phyloP scores from a whole-genome alignment of 2,329 filamentous ascomycete species.

The Penicillium sp. region DNA sequence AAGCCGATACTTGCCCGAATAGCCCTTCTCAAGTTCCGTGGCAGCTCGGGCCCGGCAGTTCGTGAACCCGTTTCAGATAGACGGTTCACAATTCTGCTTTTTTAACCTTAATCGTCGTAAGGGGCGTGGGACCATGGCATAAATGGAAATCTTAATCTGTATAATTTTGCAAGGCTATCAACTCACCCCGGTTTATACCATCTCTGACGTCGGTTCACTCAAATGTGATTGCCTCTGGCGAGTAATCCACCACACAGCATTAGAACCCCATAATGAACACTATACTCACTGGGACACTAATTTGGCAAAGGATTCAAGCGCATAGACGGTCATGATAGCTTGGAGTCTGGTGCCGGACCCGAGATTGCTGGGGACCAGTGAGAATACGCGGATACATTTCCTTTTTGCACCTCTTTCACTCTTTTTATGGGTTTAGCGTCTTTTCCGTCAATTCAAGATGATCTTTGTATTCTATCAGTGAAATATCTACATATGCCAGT shows the following conservation, averaged over 20 bases:
- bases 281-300: background rate
- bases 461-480: constrained; percentile 6
- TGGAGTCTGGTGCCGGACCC: background rate
- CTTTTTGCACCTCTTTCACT: background rate
- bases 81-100: background rate
- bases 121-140: background rate
- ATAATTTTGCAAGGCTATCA: background rate
- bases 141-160: background rate
- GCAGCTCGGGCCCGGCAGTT: background rate
- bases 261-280: background rate
- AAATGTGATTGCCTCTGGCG: background rate
- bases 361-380: background rate
- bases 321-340: background rate
- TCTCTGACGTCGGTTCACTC: background rate
- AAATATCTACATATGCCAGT: constrained; percentile 5
- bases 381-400: background rate
- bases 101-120: background rate
- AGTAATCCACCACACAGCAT: background rate
- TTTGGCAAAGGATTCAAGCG: background rate
- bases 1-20: background rate
- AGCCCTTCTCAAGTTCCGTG: background rate
- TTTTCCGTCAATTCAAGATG: background rate
- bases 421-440: too few species aligned
- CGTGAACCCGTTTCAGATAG: background rate
- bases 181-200: background rate